phyloP scores from a whole-genome alignment of 2,329 filamentous ascomycete species.

The Cladophialophora immunda region DNA sequence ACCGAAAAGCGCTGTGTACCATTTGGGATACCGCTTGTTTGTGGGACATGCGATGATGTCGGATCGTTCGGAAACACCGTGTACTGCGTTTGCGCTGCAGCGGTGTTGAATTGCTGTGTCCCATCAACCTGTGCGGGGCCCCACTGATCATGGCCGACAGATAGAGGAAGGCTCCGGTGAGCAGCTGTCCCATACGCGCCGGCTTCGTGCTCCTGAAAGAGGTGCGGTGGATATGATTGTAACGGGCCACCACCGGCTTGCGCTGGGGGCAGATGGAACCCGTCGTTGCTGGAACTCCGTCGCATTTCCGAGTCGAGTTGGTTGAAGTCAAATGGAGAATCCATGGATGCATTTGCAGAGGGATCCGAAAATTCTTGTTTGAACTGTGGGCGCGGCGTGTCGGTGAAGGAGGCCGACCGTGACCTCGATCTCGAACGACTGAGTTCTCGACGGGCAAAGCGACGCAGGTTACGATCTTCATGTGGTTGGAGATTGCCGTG shows the following conservation, averaged over 20 bases:
- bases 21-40: slow-evolving; percentile 1
- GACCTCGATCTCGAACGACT: slow-evolving; percentile 37
- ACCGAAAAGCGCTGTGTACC: slow-evolving; percentile 20
- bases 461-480: slow-evolving; percentile 40
- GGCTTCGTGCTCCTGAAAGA: slow-evolving; percentile 18
- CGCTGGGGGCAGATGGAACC: slow-evolving; percentile 20
- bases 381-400: slow-evolving; percentile 22
- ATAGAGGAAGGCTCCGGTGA: slow-evolving; percentile 15
- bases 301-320: slow-evolving; percentile 21
- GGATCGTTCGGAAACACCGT: slow-evolving; percentile 16
- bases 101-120: slow-evolving; percentile 19
- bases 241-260: slow-evolving; percentile 17
- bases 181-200: slow-evolving; percentile 12
- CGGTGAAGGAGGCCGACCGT: slow-evolving; percentile 33
- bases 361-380: slow-evolving; percentile 27
- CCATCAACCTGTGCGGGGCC: slow-evolving; percentile 4
- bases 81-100: slow-evolving; percentile 13
- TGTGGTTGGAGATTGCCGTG: slow-evolving; percentile 32
- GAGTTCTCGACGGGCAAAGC: slow-evolving; percentile 40
- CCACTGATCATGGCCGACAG: slow-evolving; percentile 22
- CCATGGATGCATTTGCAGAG: slow-evolving; percentile 13
- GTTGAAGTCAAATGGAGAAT: slow-evolving; percentile 33
- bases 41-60: slow-evolving; percentile 8
- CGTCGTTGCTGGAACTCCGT: slow-evolving; percentile 24
- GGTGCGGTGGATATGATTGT: slow-evolving; percentile 23